Percentiles rank a stretch among this genome's conserved stretches.
Conservation (phyloP, 495 filamentous ascomycete genomes). For the Letharia lupina region DNA sequence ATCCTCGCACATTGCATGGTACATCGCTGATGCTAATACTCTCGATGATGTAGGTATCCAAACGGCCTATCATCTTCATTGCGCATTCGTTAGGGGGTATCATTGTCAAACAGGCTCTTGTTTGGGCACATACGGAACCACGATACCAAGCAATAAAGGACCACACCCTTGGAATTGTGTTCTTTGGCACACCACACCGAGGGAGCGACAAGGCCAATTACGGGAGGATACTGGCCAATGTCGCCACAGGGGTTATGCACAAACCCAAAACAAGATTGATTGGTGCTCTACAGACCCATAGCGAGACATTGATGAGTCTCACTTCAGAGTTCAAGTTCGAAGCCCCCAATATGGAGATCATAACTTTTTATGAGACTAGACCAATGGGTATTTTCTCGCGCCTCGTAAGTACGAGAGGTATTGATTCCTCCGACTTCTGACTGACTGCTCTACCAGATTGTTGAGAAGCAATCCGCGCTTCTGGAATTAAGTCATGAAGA, state of each 20-base stretch:
- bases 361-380: slow-evolving; percentile 33
- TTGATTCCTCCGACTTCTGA: slow-evolving; percentile 10
- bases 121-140: slow-evolving; percentile 26
- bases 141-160: slow-evolving; percentile 25
- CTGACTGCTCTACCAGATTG: slow-evolving; percentile 29
- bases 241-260: slow-evolving; percentile 5
- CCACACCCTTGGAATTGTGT: slow-evolving; percentile 28
- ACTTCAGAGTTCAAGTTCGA: slow-evolving; percentile 34
- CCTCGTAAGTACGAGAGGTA: not conserved
- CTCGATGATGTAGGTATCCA: slow-evolving; percentile 15
- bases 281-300: not conserved
- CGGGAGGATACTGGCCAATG: slow-evolving; percentile 5
- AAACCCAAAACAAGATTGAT: slow-evolving; percentile 3
- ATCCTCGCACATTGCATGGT: not conserved
- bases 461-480: slow-evolving; percentile 29
- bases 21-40: slow-evolving; percentile 10
- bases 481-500: slow-evolving; percentile 30
- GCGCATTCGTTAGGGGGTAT: slow-evolving; percentile 44
- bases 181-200: slow-evolving; percentile 33
- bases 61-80: slow-evolving; percentile 37
- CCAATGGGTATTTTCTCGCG: slow-evolving; percentile 7
- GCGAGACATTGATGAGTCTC: slow-evolving; percentile 30
- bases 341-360: slow-evolving; percentile 30
- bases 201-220: slow-evolving; percentile 16
- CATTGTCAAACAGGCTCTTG: slow-evolving; percentile 33